Evolutionary conservation across 1,284 basidiomycete genomes (phyloP), one percentile per base, ranked within the genome.

Genomic region (Fomes fomentarius): DNA sequence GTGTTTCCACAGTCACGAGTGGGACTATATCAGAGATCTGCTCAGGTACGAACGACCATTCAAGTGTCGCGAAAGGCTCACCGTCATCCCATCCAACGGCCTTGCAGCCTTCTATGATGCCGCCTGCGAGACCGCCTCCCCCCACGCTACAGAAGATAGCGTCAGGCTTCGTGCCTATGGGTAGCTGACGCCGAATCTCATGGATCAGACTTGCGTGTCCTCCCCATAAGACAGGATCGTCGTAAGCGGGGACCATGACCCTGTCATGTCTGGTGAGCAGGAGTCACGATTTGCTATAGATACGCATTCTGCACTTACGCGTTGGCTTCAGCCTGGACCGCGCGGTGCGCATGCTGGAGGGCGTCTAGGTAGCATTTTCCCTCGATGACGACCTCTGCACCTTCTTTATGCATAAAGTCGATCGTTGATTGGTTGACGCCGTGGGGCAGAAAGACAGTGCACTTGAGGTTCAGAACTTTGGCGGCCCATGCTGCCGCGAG

Each of bases 71-170:
- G 9, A 15, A 17, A 17, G 11, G 37, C 64, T 65, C 59, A 87
- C 87, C 83, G 48, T 84, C 76, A 42, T 84, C 81, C 88, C 89
- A 91, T 15, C 79, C 81, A 0, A 79, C 75, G 1, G 67, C 67
- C 56, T 76, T 76, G 60, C 86, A 89, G 6, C 88, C 89, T 7
- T 76, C 67, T 33, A 91, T 81, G 38, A 90, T 71, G 0, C 89
- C 89, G 14, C 84, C 86, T 2, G 89, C 70, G 1, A 91, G 71
- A 0, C 89, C 88, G 1, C 78, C 88, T 0, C 89, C 88, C 24
- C 89, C 89, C 9, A 91, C 87, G 51, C 84, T 85, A 61, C 89
- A 91, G 57, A 91, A 81, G 39, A 91, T 84, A 1, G 86, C 87
- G 57, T 85, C 81, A 2, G 89, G 89, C 61, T 78, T 81, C 7